phyloP scores from a whole-genome alignment of 495 filamentous ascomycete genomes.

The Neurospora sp. region DNA sequence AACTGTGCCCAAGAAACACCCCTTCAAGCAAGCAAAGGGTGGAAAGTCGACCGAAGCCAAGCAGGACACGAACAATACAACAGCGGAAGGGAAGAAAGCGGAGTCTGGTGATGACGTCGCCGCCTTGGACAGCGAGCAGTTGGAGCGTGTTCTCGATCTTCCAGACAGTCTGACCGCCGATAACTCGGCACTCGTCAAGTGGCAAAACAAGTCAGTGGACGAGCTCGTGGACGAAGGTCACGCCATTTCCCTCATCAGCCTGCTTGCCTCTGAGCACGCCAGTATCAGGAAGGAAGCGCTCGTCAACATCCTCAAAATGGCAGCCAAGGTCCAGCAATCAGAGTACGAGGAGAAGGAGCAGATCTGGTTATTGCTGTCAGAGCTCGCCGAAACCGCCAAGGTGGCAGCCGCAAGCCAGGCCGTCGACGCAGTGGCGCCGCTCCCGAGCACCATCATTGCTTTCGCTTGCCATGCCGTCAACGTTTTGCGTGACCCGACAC shows the following conservation, averaged over 20 bases:
- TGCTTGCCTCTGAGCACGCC: slow-evolving; percentile 61
- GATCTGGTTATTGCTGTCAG: slow-evolving; percentile 63
- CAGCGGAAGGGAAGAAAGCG: background rate
- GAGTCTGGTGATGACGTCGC: background rate
- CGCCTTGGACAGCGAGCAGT: slow-evolving; percentile 5
- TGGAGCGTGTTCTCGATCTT: slow-evolving; percentile 26
- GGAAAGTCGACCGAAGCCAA: background rate
- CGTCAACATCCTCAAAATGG: slow-evolving; percentile 52
- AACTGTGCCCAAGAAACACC: background rate
- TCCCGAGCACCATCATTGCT: slow-evolving; percentile 62
- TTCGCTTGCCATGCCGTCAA: slow-evolving; percentile 61
- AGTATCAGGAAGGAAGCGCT: slow-evolving; percentile 72
- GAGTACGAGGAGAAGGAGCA: slow-evolving; percentile 67
- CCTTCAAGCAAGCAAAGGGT: slow-evolving; percentile 1
- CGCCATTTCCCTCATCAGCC: slow-evolving; percentile 54
- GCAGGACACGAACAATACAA: background rate
- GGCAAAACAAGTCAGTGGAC: slow-evolving; percentile 64
- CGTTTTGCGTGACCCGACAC: slow-evolving; percentile 64
- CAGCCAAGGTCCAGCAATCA: slow-evolving; percentile 55
- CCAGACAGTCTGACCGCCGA: slow-evolving; percentile 35
- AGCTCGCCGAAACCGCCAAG: slow-evolving; percentile 61
- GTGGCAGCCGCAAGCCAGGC: slow-evolving; percentile 14
- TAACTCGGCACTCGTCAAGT: slow-evolving; percentile 50
- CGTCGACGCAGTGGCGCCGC: slow-evolving; percentile 42
- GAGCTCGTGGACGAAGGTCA: slow-evolving; percentile 65